Evolutionary conservation across 2,329 filamentous ascomycete genomes (phyloP).

Genomic region (Alternaria triticimaculans): DNA sequence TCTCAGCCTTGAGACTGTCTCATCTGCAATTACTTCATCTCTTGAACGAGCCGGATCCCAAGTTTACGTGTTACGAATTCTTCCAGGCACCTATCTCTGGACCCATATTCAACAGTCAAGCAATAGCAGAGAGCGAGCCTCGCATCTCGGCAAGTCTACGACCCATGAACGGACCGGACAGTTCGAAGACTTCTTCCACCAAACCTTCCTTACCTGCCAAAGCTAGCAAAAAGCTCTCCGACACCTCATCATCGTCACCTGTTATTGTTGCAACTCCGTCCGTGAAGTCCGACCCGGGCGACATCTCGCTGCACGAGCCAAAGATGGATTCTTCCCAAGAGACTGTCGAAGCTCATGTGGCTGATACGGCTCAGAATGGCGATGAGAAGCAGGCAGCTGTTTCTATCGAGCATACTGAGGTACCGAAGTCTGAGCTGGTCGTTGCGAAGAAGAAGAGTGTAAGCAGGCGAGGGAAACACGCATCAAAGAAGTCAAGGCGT

Average conservation of each 20-base stretch:
- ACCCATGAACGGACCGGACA: constrained; percentile 31
- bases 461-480: constrained; percentile 18
- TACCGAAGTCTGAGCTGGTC: constrained; percentile 8
- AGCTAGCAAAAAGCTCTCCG: constrained; percentile 21
- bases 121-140: background rate
- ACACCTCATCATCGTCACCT: constrained; percentile 32
- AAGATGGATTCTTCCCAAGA: constrained; percentile 24
- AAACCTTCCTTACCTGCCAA: constrained; percentile 13
- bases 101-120: background rate
- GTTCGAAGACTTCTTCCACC: constrained; percentile 10
- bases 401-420: constrained; percentile 11
- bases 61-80: background rate
- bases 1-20: background rate
- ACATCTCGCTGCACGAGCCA: constrained; percentile 16
- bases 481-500: constrained; percentile 27
- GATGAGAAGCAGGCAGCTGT: constrained; percentile 10
- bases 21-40: background rate
- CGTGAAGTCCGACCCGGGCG: constrained; percentile 28
- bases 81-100: background rate
- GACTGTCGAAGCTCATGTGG: constrained; percentile 10
- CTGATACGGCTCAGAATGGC: background rate
- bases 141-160: background rate
- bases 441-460: constrained; percentile 15
- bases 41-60: background rate
- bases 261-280: constrained; percentile 34